Evolutionary conservation across 768 basidiomycete genomes (phyloP).

Genomic region (Cystofilobasidium macerans): DNA sequence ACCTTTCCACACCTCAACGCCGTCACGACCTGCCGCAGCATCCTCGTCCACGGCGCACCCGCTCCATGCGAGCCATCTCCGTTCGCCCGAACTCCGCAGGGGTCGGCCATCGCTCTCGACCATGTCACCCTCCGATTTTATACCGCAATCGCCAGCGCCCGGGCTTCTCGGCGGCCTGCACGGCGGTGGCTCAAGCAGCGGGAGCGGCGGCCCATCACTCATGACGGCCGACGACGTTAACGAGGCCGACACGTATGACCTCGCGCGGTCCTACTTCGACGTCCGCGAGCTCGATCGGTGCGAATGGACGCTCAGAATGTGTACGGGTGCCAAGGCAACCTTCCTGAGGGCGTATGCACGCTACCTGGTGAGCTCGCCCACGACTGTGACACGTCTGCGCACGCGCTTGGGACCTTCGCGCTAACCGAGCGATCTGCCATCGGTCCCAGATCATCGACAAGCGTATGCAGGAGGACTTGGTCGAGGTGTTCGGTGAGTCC

Average conservation of each 20-base stretch:
- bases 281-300: constrained; percentile 67
- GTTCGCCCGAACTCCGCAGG: background rate
- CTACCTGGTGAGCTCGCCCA: constrained; percentile 79
- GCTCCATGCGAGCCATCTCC: background rate
- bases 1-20: constrained; percentile 17
- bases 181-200: constrained; percentile 7
- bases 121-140: constrained; percentile 18
- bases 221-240: constrained; percentile 44
- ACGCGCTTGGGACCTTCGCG: background rate
- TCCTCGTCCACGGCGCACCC: background rate
- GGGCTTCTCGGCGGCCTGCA: constrained; percentile 16
- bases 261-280: constrained; percentile 64
- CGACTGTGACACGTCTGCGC: no score
- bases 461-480: constrained; percentile 23
- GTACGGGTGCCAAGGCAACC: constrained; percentile 50
- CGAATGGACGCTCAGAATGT: constrained; percentile 52
- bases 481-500: constrained; percentile 18
- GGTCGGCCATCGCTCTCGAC: constrained; percentile 24
- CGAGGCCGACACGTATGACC: constrained; percentile 51
- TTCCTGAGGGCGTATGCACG: constrained; percentile 71
- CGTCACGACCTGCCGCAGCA: constrained; percentile 5
- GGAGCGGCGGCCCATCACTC: no score
- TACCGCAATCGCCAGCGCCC: constrained; percentile 15
- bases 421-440: background rate
- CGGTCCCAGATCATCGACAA: constrained; percentile 18